Percentiles rank a stretch among this genome's conserved stretches.
Conservation (phyloP, 2,329 filamentous ascomycete species). For the Cyphellophora europaea region DNA sequence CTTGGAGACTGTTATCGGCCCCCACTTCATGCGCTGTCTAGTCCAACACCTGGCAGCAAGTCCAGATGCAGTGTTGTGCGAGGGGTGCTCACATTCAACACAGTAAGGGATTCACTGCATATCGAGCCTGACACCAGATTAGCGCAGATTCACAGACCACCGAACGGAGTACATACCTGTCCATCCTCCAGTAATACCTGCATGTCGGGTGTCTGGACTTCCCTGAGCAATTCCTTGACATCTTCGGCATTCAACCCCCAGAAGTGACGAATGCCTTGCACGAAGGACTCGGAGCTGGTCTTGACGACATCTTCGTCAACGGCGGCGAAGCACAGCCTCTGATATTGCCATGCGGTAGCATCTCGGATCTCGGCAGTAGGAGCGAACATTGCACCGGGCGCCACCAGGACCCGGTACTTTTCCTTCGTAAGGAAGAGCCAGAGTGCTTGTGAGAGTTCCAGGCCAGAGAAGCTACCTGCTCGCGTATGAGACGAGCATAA, state of each 20-base stretch:
- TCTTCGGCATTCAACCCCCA: slow-evolving; percentile 63
- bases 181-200: no score
- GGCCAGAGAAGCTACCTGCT: slow-evolving; percentile 34
- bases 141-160: no score
- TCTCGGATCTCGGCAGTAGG: slow-evolving; percentile 52
- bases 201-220: no score
- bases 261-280: slow-evolving; percentile 61
- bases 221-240: slow-evolving; percentile 18
- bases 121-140: no score
- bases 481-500: slow-evolving; percentile 30
- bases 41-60: no score
- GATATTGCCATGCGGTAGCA: slow-evolving; percentile 59
- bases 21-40: no score
- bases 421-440: slow-evolving; percentile 62
- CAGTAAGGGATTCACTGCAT: no score
- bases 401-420: slow-evolving; percentile 60
- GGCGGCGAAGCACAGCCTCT: slow-evolving; percentile 76
- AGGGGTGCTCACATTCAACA: no score
- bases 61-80: no score
- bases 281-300: slow-evolving; percentile 53
- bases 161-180: no score
- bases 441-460: slow-evolving; percentile 54
- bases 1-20: no score
- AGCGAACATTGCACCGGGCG: slow-evolving; percentile 65
- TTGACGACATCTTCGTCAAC: slow-evolving; percentile 63